Percentiles rank a stretch among this genome's conserved stretches.
These are phyloP conservation scores for Misopates orontium DNA, from an alignment of 257 asterid species.

Conservation along the genomic window DNA sequence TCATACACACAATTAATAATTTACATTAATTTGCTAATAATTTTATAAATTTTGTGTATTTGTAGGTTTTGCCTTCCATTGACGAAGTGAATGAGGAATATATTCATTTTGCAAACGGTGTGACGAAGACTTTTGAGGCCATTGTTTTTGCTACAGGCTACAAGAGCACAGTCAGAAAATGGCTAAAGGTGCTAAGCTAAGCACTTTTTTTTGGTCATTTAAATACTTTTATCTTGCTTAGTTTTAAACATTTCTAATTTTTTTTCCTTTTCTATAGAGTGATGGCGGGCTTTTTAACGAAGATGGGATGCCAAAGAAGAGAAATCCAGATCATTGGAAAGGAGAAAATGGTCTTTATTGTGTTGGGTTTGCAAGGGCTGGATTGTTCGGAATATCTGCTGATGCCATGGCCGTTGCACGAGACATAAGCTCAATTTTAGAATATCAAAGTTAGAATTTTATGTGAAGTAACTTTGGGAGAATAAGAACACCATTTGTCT, in stretches of 20 bases:
- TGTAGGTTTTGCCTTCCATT: constrained; percentile 49
- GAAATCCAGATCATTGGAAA: constrained; percentile 44
- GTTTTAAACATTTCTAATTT: no score
- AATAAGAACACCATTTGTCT: no score
- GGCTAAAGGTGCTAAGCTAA: constrained; percentile 43
- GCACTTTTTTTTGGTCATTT: no score
- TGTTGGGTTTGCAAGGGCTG: constrained; percentile 48
- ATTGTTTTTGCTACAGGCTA: constrained; percentile 64
- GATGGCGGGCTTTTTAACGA: constrained; percentile 43
- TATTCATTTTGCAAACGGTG: constrained; percentile 39
- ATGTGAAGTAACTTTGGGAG: no score
- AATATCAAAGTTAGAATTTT: no score
- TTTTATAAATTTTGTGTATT: neutral
- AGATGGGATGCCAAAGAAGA: constrained; percentile 48
- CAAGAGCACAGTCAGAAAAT: constrained; percentile 42
- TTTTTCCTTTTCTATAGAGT: constrained; percentile 30
- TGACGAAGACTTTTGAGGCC: constrained; percentile 30
- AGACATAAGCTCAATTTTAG: constrained; percentile 31
- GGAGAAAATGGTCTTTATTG: constrained; percentile 52
- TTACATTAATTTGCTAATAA: neutral
- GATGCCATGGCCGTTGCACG: constrained; percentile 45
- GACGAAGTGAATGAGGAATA: constrained; percentile 19
- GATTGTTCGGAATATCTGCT: constrained; percentile 41
- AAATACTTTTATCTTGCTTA: no score
- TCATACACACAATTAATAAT: neutral